Base-by-base conservation (phyloP, 768 basidiomycete genomes). In the Agrocybe chaxingu region DNA sequence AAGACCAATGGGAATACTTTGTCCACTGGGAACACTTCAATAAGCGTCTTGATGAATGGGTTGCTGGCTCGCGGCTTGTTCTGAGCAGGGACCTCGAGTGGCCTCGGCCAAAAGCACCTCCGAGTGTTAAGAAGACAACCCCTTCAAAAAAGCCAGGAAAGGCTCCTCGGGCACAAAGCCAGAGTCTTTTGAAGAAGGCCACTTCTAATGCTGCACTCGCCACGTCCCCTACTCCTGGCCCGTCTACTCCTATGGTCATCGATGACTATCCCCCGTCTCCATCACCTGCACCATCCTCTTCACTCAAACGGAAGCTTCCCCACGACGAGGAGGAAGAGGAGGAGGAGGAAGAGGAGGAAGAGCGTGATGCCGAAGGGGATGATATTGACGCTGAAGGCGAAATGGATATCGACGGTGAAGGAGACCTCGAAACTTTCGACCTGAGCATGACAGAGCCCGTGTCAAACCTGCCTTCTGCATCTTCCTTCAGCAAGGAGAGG, bases 11-110 rank as follows among this genome's bases (percentile, higher is more conserved):
- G 67, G 95, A 98, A 67, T 98, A 85, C 75, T 99, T 98, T 63
- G 92, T 98, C 13, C 97, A 99, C 63, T 99, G 96, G 87, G 93
- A 98, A 60, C 84, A 92, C 57, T 98, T 98, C 79, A 99, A 99
- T 76, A 99, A 99, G 68, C 94, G 97, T 55, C 76, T 98, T 36
- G 97, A 99, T 65, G 97, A 97, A 48, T 99, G 97, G 97, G 87
- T 99, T 18, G 72, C 88, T 10, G 92, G 90, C 11, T 87, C 89
- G 1, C 83, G 96, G 36, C 79, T 99, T 50, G 80, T 98, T 37
- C 75, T 95, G 40, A 78, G 73, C 52, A 79, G 87, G 56, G 94
- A 97, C 62, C 79, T 99, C 56, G 94, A 98, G 68, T 96, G 92
- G 93, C 96, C 97, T 2, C 89, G 91, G 52, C 94, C 96, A 0